Evolutionary conservation across 768 basidiomycete species (phyloP), one percentile per base, ranked within the genome.

Genomic region (Strobilomyces confusus): DNA sequence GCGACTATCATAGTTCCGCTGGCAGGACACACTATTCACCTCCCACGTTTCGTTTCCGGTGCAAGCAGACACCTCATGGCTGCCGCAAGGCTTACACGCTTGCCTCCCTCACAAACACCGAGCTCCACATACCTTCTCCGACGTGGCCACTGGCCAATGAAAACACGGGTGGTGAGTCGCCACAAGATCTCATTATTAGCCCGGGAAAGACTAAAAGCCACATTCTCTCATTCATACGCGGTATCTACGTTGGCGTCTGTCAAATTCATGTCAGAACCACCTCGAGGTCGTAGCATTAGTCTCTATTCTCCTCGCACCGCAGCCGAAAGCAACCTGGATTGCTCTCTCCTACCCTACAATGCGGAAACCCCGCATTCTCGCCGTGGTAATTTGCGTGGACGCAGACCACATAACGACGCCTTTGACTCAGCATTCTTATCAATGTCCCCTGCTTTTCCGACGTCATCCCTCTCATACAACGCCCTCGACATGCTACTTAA

Each of bases 401-500:
- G 57, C 48, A 68, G 49, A 45, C 58, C 49, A 53, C 60, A 64
- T 58, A 66, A 66, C 48, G 52, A 57, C 40, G 52, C 59, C 44
- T 62, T 58, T 46, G 58, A 63, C 59, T 54, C 64, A 57, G 57
- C 58, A n/a, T 45, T 58, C 37, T 54, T 50, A 58, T 59, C 58
- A 32, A 60, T 57, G 60, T 57, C 66, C 48, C 26, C 55, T 51
- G 54, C 63, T 12, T 51, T 52, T 54, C 64, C 70, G 54, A 70
- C 64, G 62, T 66, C 68, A 64, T 69, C 70, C 42, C 53, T 70
- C 58, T 70, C 68, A 9, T 50, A 59, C 49, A 63, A 49, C 47
- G 64, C 66, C 54, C 55, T 70, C 49, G 68, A 71, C 52, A 58
- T 52, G 57, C 57, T 69, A 66, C 70, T 68, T 69, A 69, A 69